phyloP scores from a whole-genome alignment of 1,284 basidiomycete genomes.

The Exsudoporus floridanus region DNA sequence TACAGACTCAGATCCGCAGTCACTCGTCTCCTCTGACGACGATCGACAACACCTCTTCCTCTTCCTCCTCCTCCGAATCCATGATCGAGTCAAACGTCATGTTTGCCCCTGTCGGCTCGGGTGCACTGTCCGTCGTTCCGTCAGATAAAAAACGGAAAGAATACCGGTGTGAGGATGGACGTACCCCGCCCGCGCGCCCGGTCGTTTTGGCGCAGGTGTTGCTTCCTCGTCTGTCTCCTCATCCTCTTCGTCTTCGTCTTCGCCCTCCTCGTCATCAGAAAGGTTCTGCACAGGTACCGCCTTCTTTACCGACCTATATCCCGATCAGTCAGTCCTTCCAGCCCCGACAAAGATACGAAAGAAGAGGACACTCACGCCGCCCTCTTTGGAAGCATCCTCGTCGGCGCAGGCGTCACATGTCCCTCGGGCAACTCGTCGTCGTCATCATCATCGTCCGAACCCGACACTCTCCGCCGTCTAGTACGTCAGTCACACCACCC shows the following conservation, averaged over 20 bases:
- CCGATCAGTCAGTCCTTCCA: neutral
- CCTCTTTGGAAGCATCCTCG: slow-evolving; percentile 44
- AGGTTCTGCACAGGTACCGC: slow-evolving; percentile 20
- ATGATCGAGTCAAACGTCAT: slow-evolving; percentile 30
- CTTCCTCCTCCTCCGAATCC: slow-evolving; percentile 29
- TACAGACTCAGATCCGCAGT: neutral
- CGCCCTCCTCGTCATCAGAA: slow-evolving; percentile 42
- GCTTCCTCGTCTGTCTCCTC: slow-evolving; percentile 30
- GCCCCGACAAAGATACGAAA: neutral
- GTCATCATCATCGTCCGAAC: slow-evolving; percentile 44
- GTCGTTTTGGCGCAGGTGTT: slow-evolving; percentile 22
- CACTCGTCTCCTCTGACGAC: slow-evolving; percentile 6
- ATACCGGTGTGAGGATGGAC: too few species aligned
- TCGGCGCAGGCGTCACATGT: slow-evolving; percentile 37
- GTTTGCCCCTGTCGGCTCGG: slow-evolving; percentile 4
- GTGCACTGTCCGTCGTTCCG: neutral
- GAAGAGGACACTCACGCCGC: slow-evolving; percentile 37
- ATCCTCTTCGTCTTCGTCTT: slow-evolving; percentile 43
- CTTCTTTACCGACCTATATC: slow-evolving; percentile 39
- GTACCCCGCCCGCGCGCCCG: slow-evolving; percentile 6
- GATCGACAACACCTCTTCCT: slow-evolving; percentile 40
- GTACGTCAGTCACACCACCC: neutral
- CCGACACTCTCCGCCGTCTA: slow-evolving; percentile 48
- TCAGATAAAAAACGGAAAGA: neutral
- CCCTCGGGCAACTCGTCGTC: slow-evolving; percentile 23